Base-by-base conservation (phyloP, 768 basidiomycete species). In the Mycena alexandri region DNA sequence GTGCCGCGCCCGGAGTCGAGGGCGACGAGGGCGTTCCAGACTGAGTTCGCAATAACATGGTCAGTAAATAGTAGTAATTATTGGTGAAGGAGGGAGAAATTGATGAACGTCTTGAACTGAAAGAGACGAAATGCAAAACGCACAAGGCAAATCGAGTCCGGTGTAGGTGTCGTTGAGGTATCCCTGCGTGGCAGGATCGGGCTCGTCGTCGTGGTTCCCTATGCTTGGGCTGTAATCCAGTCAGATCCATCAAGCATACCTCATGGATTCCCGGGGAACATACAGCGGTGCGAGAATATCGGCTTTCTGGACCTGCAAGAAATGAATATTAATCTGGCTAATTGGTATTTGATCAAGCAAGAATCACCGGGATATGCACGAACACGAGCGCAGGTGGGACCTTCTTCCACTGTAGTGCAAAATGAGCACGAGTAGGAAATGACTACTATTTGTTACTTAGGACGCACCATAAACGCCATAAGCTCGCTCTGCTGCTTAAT, bases 91-190 rank as follows among this genome's bases (percentile, higher is more conserved):
- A 29, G 6, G 29, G 29, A 29, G 6, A 29, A 3, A 29, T 29
- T 29, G 6, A 6, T 29, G 29, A 29, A 29, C 29, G n/a, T n/a
- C n/a, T 34, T n/a, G 12, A 21, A n/a, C 25, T 13, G 42, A 10
- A 25, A 22, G 14, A 17, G 16, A n/a, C 3, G 29, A 6, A 29
- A 38, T 5, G 10, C 38, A 38, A 11, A 38, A 59, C 67, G 38
- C 19, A 71, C 71, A 71, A 13, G 71, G 71, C 14, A 71, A 51
- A 34, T 71, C 71, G 11, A 54, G 64, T 10, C 71, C 67, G 22
- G 71, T 71, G 53, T 71, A 71, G 17, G 71, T 71, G 24, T 44
- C n/a, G 46, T 71, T 71, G 21, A 68, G 62, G 61, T 69, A 71
- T 12, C 71, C 71, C 57, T 71, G 71, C 50, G 67, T 64, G 8